Conservation (phyloP, 768 basidiomycete genomes). For the Kwoniella dejecticola region DNA sequence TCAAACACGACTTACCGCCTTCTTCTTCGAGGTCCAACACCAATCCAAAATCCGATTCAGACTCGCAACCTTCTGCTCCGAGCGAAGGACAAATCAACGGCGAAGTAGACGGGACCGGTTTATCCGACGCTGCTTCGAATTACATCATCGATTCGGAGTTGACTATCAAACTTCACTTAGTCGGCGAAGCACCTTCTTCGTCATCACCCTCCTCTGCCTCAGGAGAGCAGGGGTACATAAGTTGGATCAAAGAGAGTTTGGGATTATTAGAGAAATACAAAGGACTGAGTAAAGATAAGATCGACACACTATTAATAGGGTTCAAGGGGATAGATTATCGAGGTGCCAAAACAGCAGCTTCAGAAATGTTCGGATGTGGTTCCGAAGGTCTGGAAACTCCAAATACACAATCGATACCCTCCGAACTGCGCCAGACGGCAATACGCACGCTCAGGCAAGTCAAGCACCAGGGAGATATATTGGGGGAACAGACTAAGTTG, state of each 20-base stretch:
- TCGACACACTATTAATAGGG: constrained; percentile 51
- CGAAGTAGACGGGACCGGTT: not conserved
- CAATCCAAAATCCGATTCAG: not conserved
- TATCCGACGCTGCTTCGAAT: constrained; percentile 4
- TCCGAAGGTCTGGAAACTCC: constrained; percentile 14
- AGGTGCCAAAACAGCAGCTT: constrained; percentile 37
- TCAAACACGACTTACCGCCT: constrained; percentile 43
- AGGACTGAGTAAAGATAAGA: constrained; percentile 20
- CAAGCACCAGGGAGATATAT: not conserved
- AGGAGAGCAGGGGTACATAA: not conserved
- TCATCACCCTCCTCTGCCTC: too few species aligned
- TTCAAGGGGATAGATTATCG: constrained; percentile 53
- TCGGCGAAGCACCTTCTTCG: constrained; percentile 1
- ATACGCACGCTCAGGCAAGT: constrained; percentile 16
- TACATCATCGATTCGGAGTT: constrained; percentile 29
- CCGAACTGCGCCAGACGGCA: constrained; percentile 26
- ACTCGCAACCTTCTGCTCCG: not conserved
- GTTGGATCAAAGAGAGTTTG: constrained; percentile 30
- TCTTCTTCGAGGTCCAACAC: not conserved
- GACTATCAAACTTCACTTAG: constrained; percentile 45
- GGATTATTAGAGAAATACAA: constrained; percentile 22
- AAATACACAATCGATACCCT: constrained; percentile 15
- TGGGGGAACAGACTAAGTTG: constrained; percentile 28
- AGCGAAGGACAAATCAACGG: not conserved
- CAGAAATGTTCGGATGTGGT: constrained; percentile 47